A percentile compares a stretch with the other conserved stretches of the same genome.
Conservation (phyloP, 2,329 filamentous ascomycete species). For the Pseudogymnoascus sp. region DNA sequence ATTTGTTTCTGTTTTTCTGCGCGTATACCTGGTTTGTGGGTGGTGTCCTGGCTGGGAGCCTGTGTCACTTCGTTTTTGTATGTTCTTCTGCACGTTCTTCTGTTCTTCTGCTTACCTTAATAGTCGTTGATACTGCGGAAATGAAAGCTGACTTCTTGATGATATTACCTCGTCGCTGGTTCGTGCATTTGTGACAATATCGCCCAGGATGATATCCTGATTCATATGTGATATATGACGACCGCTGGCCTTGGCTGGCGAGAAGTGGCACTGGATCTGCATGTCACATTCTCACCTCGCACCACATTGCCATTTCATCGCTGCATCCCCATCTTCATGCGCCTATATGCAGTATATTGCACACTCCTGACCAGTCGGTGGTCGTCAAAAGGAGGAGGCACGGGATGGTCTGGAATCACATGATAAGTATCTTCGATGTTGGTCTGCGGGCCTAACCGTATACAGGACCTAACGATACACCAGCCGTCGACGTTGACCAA, state of each 20-base stretch:
- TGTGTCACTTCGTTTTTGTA: background rate
- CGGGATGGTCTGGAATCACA: background rate
- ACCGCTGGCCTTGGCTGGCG: background rate
- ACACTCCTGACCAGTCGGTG: background rate
- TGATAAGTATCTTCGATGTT: constrained; percentile 1
- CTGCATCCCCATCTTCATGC: background rate
- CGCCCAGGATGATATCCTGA: background rate
- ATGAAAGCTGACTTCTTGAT: background rate
- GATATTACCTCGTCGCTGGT: background rate
- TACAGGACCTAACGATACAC: background rate
- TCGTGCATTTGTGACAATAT: background rate
- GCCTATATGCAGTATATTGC: background rate
- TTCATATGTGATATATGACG: background rate
- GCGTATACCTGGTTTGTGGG: background rate
- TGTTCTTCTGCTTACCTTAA: background rate
- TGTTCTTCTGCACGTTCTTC: background rate
- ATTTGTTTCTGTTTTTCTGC: background rate
- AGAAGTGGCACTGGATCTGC: background rate
- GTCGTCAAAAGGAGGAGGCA: background rate
- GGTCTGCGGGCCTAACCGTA: background rate
- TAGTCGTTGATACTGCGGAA: background rate
- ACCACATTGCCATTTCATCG: constrained; percentile 1
- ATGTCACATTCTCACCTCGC: background rate
- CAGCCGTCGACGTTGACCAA: background rate
- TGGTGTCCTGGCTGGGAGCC: background rate